Conservation (phyloP, 495 filamentous ascomycete species). For the Daldinia loculata region DNA sequence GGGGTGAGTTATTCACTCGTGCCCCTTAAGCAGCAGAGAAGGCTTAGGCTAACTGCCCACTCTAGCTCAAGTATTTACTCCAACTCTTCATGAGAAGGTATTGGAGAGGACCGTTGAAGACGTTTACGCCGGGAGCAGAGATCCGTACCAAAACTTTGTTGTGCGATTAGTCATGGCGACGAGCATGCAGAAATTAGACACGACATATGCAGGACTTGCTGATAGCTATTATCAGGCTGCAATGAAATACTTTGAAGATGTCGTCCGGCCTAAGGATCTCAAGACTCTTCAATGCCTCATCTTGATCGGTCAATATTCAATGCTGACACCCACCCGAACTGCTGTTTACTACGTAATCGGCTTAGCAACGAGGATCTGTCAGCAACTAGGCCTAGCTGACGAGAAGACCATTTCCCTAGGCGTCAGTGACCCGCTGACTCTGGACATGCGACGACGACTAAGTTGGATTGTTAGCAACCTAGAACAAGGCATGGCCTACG, state of each 20-base stretch:
- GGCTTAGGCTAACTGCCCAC: constrained; percentile 25
- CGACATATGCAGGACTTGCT: constrained; percentile 80
- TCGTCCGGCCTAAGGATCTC: constrained; percentile 81
- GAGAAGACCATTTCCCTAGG: constrained; percentile 80
- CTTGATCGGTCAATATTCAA: constrained; percentile 88
- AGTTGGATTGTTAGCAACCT: constrained; percentile 87
- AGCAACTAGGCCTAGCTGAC: constrained; percentile 83
- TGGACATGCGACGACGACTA: constrained; percentile 87
- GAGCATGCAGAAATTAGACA: constrained; percentile 85
- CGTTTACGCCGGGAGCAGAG: constrained; percentile 76
- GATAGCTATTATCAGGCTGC: constrained; percentile 93
- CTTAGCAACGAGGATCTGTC: constrained; percentile 81
- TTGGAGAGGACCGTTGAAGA: constrained; percentile 79
- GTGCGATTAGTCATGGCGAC: constrained; percentile 90
- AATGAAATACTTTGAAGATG: constrained; percentile 77
- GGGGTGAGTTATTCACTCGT: constrained; percentile 64
- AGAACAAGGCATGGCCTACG: constrained; percentile 87
- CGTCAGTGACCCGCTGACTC: constrained; percentile 64
- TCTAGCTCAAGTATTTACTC: constrained; percentile 83
- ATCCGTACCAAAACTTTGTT: constrained; percentile 85
- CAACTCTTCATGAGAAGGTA: constrained; percentile 82
- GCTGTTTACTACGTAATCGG: constrained; percentile 92
- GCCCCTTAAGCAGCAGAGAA: background rate
- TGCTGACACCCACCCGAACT: constrained; percentile 87
- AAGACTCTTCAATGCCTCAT: constrained; percentile 89